A percentile compares a stretch with the other conserved stretches of the same genome.
These are phyloP conservation scores for Plasmodium gonderi DNA, from an alignment of 169 alveolate species.

Conservation along the genomic window DNA sequence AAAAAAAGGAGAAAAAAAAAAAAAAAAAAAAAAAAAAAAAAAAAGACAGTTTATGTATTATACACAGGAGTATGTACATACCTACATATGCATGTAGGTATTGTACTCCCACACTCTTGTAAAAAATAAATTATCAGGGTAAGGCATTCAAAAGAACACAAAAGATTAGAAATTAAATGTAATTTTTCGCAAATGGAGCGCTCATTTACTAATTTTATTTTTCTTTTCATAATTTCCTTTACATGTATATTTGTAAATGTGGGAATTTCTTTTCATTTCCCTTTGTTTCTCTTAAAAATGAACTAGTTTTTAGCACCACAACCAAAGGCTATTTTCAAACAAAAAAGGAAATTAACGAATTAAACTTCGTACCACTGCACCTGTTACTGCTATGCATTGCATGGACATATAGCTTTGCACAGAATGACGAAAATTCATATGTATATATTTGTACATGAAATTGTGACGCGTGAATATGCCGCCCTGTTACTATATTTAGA, in stretches of 20 bases:
- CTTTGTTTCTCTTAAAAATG: background rate
- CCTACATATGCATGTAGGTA: too few species aligned
- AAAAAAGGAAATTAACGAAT: background rate
- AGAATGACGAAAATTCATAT: background rate
- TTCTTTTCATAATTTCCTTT: too few species aligned
- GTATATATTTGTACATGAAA: background rate
- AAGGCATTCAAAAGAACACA: background rate
- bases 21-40: background rate
- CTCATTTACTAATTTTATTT: background rate
- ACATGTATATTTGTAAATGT: background rate
- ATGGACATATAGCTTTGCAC: background rate
- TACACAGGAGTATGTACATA: background rate
- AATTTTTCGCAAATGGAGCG: background rate
- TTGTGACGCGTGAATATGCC: too few species aligned
- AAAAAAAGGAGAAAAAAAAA: slow-evolving; percentile 8
- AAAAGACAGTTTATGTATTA: background rate
- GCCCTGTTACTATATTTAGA: background rate
- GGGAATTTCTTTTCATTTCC: background rate
- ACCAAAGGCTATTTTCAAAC: background rate
- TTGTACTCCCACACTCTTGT: background rate
- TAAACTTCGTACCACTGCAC: background rate
- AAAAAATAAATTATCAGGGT: background rate
- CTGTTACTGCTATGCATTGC: background rate
- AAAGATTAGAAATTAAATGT: background rate
- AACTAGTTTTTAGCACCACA: background rate